Evolutionary conservation across 441 rosid genomes (phyloP).

Genomic region (Pelargonium australe): DNA sequence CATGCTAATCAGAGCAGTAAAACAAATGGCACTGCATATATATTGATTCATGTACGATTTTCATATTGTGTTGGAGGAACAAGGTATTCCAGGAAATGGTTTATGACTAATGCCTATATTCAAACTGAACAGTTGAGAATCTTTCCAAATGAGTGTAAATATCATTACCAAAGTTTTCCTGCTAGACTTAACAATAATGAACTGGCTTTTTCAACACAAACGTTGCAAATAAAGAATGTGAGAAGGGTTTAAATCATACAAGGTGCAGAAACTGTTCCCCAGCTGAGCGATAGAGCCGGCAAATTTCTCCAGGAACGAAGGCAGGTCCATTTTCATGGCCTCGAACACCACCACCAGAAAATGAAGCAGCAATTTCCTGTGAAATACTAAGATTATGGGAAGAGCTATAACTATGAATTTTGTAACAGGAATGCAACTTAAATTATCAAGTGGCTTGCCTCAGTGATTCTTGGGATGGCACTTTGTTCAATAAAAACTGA

Average conservation of each 20-base stretch:
- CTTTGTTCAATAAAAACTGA: slow-evolving; percentile 80
- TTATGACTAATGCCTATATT: neutral
- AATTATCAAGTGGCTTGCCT: slow-evolving; percentile 43
- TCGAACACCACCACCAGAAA: slow-evolving; percentile 65
- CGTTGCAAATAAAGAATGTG: neutral
- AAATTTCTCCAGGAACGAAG: slow-evolving; percentile 84
- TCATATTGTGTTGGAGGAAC: neutral
- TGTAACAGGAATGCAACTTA: slow-evolving; percentile 1
- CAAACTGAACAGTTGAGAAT: neutral
- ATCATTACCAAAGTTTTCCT: slow-evolving; percentile 1
- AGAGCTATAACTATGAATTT: slow-evolving; percentile 6
- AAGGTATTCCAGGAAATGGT: neutral
- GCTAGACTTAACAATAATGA: neutral
- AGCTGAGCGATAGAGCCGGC: slow-evolving; percentile 68
- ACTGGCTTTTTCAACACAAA: neutral
- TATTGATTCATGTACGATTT: neutral
- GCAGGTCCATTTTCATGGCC: slow-evolving; percentile 68
- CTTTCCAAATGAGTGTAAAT: neutral
- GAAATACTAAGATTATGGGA: slow-evolving; percentile 17
- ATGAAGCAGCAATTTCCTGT: slow-evolving; percentile 83
- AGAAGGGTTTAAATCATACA: slow-evolving; percentile 38
- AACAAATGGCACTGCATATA: neutral
- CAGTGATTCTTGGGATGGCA: slow-evolving; percentile 79
- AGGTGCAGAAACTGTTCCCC: slow-evolving; percentile 81
- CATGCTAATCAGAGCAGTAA: slow-evolving; percentile 4